Evolutionary conservation across 2,329 filamentous ascomycete genomes (phyloP), one percentile per base, ranked within the genome.

Genomic region (Ophiobolus disseminans): DNA sequence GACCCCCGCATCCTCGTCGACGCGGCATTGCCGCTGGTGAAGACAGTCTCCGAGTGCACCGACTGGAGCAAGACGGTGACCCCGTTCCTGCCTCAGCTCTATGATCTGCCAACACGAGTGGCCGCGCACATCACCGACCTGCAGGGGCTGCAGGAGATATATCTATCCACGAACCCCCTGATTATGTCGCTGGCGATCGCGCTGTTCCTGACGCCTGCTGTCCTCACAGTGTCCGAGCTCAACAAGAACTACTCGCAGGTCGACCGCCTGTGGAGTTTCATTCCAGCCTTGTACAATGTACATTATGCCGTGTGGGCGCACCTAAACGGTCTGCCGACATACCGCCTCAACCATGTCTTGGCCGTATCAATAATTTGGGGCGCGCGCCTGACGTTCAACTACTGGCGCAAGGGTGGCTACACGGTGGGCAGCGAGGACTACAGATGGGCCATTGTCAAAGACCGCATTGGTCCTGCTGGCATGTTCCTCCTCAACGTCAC

Each of bases 221-320:
- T 95, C 63, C 77, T 96, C 19, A 66, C 93, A 23, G 78, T 86
- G 4, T 90, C 91, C 1, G 93, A 97, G 73, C 75, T 91, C 76
- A 97, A 95, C 75, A 84, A 83, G 66, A 99, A 99, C 74, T 97
- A 92, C 73, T 97, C 92, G n/a, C 94, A 99, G 75, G 87, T 99
- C 32, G 94, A 99, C 73, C 86, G 94, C 39, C 77, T 88, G 62
- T 99, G 94, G 94, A 94, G 90, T 68, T 80, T 99, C 52, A 76
- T 99, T 40, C 94, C 94, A 1, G 87, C 90, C 6, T 67, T 96
- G 40, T 97, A 96, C 75, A 88, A 94, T 69, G 82, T 86, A 5
- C 92, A 99, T 73, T 94, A 90, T 69, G 83, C 85, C 28, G 63
- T 86, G n/a, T 99, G 92, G 87, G 88, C 91, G 31, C 87, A 89